Evolutionary conservation across 2,329 filamentous ascomycete genomes (phyloP), one percentile per base, ranked within the genome.

Genomic region (Talaromyces pinophilus): DNA sequence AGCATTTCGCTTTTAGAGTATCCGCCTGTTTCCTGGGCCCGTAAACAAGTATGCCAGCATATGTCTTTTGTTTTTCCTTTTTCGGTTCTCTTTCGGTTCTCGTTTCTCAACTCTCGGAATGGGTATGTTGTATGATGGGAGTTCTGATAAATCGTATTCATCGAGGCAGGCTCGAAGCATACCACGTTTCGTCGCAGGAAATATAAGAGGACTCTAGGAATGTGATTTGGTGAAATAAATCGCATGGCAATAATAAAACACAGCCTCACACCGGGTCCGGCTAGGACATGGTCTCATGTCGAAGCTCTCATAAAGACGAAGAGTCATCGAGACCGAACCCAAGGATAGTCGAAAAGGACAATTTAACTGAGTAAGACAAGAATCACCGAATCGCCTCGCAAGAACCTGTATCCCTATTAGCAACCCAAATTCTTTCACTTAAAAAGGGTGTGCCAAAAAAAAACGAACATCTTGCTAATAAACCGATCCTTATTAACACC

Each of bases 401-500:
- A 80, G 79, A 96, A 96, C 87, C 90, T 93, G 71, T 67, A 48
- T 48, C 10, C n/a, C 4, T 1, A 48, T 48, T 48, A 48, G 44
- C 44, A 48, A 22, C 2, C n/a, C 19, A 2, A 11, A 11, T 13
- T 8, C n/a, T 8, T 10, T 3, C 17, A 8, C n/a, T 19, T 2
- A 19, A 11, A 46, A 44, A 52, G 66, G 69, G 67, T 62, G 10
- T 35, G 25, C 25, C 2, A 25, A 15, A 10, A 33, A 30, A 28
- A 52, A 30, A 86, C 88, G 72, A 78, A 93, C 93, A 97, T 94
- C 84, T 97, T 97, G 86, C 92, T 96, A 75, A 98, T 95, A 81
- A 97, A 97, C 50, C 95, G 86, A 81, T 99, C 95, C 87, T 98
- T 97, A 84, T 99, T 99, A 69, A 98, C 92, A 65, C 93, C 93